These are phyloP conservation scores for Chaetomiaceae sp. DNA, from an alignment of 2,329 filamentous ascomycete genomes.

Conservation along the genomic window DNA sequence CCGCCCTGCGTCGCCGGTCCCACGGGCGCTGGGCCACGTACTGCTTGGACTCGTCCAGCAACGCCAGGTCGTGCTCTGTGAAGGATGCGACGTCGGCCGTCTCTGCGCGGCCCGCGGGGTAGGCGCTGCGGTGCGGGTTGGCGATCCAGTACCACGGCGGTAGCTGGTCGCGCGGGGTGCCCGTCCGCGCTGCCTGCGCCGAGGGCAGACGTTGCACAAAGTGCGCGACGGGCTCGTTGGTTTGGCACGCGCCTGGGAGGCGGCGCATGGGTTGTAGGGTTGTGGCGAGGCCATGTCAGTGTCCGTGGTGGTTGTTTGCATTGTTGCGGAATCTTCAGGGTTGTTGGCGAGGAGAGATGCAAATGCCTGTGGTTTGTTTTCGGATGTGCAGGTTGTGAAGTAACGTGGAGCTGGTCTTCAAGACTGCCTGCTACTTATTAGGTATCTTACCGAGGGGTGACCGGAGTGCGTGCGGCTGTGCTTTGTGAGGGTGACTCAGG, in stretches of 20 bases:
- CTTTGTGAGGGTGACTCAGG: too few relatives aligned
- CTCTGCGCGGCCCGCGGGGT: neutral
- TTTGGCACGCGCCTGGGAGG: neutral
- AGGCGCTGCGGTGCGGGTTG: constrained; percentile 4
- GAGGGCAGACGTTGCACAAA: constrained; percentile 1
- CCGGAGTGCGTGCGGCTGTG: too few relatives aligned
- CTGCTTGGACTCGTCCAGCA: neutral
- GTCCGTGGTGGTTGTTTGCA: too few relatives aligned
- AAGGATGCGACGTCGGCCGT: neutral
- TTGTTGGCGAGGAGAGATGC: too few relatives aligned
- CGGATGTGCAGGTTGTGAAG: too few relatives aligned
- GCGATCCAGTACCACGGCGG: constrained; percentile 4
- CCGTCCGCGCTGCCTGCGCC: neutral
- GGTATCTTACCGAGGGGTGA: too few relatives aligned
- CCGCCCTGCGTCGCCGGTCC: neutral
- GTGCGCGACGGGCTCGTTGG: neutral
- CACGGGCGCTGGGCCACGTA: neutral
- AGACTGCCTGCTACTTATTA: too few relatives aligned
- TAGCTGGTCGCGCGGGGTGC: neutral
- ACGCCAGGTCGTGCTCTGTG: neutral
- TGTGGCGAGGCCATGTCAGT: too few relatives aligned
- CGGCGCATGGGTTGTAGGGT: neutral
- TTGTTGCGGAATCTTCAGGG: too few relatives aligned
- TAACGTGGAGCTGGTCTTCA: too few relatives aligned
- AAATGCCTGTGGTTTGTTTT: too few relatives aligned